phyloP scores from a whole-genome alignment of 305 asterid genomes.

The Solanum aculeatissimum region DNA sequence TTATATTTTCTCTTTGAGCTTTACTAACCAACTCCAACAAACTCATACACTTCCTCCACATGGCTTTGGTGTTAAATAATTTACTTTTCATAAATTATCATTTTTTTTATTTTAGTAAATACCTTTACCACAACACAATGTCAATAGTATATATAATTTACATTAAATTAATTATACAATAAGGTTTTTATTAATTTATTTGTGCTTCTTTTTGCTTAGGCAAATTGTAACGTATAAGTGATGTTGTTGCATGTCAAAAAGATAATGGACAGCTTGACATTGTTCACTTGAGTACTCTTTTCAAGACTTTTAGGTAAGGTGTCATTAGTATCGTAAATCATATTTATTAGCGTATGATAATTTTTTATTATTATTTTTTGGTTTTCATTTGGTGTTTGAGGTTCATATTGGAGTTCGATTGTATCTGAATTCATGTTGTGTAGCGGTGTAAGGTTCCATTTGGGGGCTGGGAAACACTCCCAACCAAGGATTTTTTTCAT shows the following conservation, averaged over 20 bases:
- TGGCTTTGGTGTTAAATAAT: neutral
- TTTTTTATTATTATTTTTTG: too few relatives aligned
- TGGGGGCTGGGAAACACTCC: too few relatives aligned
- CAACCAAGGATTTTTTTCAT: too few relatives aligned
- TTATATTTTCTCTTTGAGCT: neutral
- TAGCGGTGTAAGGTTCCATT: too few relatives aligned
- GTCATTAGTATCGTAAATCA: neutral
- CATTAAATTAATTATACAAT: neutral
- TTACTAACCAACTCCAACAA: neutral
- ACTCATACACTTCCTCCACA: neutral
- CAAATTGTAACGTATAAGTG: conserved; percentile 21
- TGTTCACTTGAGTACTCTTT: conserved; percentile 19
- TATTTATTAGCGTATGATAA: too few relatives aligned
- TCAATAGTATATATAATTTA: neutral
- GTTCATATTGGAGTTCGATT: too few relatives aligned
- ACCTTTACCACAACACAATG: neutral
- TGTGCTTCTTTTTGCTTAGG: neutral
- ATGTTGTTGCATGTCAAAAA: conserved; percentile 33
- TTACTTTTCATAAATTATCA: neutral
- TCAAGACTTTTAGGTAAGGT: neutral
- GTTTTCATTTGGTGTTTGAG: too few relatives aligned
- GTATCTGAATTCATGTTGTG: too few relatives aligned
- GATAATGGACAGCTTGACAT: conserved; percentile 30
- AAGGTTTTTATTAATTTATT: neutral
- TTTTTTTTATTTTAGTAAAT: neutral